These are phyloP conservation scores for Eragrostis nindensis DNA, from an alignment of 176 grass and related monocot species.

Conservation along the genomic window DNA sequence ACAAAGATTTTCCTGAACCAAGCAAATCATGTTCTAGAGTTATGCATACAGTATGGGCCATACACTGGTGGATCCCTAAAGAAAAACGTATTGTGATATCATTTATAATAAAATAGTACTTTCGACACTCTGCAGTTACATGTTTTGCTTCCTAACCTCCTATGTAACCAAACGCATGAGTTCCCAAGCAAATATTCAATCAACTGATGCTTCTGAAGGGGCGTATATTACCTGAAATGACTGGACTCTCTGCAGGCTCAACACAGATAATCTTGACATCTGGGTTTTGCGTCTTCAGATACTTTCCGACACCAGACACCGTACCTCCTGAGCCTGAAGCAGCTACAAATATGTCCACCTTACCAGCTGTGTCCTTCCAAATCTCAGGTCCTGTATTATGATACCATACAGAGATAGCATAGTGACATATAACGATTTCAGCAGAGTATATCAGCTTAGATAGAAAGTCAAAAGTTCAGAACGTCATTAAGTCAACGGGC, in stretches of 20 bases:
- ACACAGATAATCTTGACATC: conserved; percentile 68
- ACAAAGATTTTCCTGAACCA: neutral
- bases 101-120: too few species aligned
- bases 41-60: neutral
- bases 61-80: neutral
- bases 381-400: conserved; percentile 58
- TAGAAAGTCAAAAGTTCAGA: neutral
- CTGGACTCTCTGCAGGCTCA: conserved; percentile 71
- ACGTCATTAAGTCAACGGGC: too few species aligned
- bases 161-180: neutral
- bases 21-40: neutral
- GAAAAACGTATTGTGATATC: too few species aligned
- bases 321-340: conserved; percentile 75
- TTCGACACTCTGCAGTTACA: too few species aligned
- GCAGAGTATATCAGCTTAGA: neutral
- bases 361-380: conserved; percentile 69
- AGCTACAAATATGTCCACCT: conserved; percentile 61
- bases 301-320: conserved; percentile 62
- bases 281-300: conserved; percentile 77
- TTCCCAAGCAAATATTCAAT: neutral
- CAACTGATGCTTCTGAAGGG: neutral
- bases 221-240: conserved; percentile 67
- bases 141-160: neutral
- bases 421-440: neutral
- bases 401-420: neutral